Base-by-base conservation (phyloP, 2,329 filamentous ascomycete species). In the Hirsutella thompsonii region DNA sequence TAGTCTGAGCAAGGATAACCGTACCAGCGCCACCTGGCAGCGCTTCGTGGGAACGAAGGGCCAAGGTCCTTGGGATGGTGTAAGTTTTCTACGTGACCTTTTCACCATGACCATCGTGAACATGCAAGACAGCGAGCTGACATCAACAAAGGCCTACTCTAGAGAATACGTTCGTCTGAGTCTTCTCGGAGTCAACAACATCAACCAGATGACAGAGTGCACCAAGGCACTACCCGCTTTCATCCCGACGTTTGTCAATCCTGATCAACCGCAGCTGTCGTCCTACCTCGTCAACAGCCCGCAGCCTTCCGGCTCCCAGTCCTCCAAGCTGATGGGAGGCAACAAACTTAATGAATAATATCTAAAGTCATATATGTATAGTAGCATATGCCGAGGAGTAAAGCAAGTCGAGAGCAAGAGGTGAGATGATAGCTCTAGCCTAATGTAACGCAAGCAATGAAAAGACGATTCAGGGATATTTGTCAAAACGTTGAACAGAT, bases 1-100 rank as follows among this genome's bases (percentile, higher is more conserved):
- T 6, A 51, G 54, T 36, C 49, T 70, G 20, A 52, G 63, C 4
- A 43, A 54, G 18, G 52, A 65, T 44, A 44, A 56, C 4, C 48
- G 51, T 18, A 62, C 64, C 2, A 48, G 44, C 11, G 50, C 42
- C 11, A 54, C 61, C 18, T 68, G 61, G 59, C 44, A 51, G 38
- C 37, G 43, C 2, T 67, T 67, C 45, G 36, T 37, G 8, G 36
- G 36, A 11, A 5, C 36, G 5, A 5, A 26, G 14, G 36, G 20
- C 9, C 36, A 37, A 23, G 21, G 19, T 14, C 14, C 29, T 8
- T 33, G 20, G n/a, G 19, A 32, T 5, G 26, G 19, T 18, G 23
- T 32, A 29, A 33, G 30, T 33, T n/a, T n/a, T n/a, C n/a, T n/a
- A n/a, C 14, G n/a, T 8, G 5, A 9, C 30, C 13, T 16, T 32